These are phyloP conservation scores for Entomortierella chlamydospora DNA, from an alignment of 192 early-diverging fungal genomes.

Conservation along the genomic window DNA sequence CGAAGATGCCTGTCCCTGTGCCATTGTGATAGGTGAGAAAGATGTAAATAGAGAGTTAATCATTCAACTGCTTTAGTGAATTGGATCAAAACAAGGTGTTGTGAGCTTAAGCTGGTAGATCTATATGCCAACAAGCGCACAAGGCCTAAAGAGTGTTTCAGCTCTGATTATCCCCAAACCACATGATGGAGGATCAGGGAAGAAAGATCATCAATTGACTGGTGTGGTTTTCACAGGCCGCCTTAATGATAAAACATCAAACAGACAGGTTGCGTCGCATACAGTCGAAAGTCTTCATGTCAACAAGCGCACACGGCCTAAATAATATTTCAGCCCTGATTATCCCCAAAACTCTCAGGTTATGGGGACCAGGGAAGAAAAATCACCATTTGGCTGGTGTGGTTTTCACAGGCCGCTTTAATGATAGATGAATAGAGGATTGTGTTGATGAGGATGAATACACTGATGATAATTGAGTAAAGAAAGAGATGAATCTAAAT, in stretches of 20 bases:
- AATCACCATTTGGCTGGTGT: conserved; percentile 20
- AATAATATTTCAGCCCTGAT: conserved; percentile 19
- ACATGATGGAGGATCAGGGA: conserved; percentile 14
- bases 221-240: conserved; percentile 23
- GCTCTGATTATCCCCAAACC: conserved; percentile 6
- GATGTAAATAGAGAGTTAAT: not conserved
- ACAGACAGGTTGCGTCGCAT: conserved; percentile 11
- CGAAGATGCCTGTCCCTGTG: not conserved
- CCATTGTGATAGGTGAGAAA: conserved; percentile 5
- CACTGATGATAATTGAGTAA: too few relatives aligned
- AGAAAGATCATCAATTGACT: conserved; percentile 22
- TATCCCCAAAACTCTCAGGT: conserved; percentile 13
- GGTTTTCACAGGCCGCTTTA: conserved; percentile 24
- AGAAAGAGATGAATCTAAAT: too few relatives aligned
- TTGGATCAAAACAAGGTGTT: conserved; percentile 2
- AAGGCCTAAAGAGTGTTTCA: conserved; percentile 20
- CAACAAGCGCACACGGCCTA: conserved; percentile 27
- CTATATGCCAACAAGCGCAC: conserved; percentile 21
- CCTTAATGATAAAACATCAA: conserved; percentile 21
- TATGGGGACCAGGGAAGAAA: conserved; percentile 20
- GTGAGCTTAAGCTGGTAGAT: conserved; percentile 3
- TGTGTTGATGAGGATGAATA: too few relatives aligned
- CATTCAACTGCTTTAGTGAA: conserved; percentile 10
- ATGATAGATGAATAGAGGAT: too few relatives aligned
- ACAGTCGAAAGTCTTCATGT: conserved; percentile 4